A percentile compares a stretch with the other conserved stretches of the same genome.
Evolutionary conservation across 768 basidiomycete genomes (phyloP).

Genomic region (Podaxis mareebaensis): DNA sequence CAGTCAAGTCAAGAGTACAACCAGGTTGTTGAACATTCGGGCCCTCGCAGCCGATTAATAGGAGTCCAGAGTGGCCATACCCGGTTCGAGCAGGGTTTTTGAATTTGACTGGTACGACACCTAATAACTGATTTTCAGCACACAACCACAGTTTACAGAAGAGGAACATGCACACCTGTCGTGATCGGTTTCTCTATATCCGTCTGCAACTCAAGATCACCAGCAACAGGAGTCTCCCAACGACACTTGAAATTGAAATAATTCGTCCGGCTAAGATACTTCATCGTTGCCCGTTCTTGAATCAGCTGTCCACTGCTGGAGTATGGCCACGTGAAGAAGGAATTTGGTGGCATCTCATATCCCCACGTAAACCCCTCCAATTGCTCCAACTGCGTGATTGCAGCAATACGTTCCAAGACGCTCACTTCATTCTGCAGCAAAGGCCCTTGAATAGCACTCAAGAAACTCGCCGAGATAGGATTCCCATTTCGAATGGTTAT

Average conservation of each 20-base stretch:
- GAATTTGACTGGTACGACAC: background rate
- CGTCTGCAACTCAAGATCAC: background rate
- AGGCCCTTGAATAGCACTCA: background rate
- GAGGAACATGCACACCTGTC: background rate
- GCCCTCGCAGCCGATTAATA: background rate
- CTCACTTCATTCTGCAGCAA: background rate
- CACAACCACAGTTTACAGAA: no score
- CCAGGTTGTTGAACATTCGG: background rate
- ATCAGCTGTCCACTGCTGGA: background rate
- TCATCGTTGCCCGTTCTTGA: background rate
- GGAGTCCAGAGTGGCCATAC: background rate
- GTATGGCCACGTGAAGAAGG: conserved; percentile 4
- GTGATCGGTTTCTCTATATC: conserved; percentile 3
- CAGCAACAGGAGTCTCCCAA: conserved; percentile 1
- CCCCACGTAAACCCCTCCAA: conserved; percentile 8
- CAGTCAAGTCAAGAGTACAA: conserved; percentile 1
- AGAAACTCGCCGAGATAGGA: background rate
- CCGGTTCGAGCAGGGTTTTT: background rate
- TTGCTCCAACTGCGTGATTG: background rate
- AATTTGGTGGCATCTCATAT: conserved; percentile 1
- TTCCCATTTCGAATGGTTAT: background rate
- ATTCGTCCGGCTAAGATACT: background rate
- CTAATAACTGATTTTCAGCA: background rate
- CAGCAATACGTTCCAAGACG: background rate
- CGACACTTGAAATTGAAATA: conserved; percentile 7